Conservation (phyloP, 768 basidiomycete species). For the Paxillus involutus region DNA sequence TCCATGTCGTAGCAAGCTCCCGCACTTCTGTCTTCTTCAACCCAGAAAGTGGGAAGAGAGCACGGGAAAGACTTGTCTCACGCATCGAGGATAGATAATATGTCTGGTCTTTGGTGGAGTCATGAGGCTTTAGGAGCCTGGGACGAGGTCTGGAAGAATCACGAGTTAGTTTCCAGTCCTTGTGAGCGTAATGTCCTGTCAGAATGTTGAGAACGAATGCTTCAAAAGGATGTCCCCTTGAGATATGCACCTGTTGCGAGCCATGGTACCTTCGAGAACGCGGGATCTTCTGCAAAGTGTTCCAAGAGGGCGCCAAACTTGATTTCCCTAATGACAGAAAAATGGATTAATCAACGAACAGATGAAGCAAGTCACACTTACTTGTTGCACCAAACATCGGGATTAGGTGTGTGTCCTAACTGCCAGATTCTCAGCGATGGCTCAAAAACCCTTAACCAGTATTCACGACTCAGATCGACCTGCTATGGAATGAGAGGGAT, state of each 20-base stretch:
- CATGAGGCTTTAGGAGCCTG: conserved; percentile 51
- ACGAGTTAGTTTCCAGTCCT: conserved; percentile 44
- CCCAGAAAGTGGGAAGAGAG: conserved; percentile 76
- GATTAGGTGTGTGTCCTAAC: conserved; percentile 82
- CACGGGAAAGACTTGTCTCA: conserved; percentile 60
- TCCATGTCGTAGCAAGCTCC: conserved; percentile 59
- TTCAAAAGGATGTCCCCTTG: background rate
- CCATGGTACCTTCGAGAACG: conserved; percentile 47
- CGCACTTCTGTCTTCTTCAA: conserved; percentile 73
- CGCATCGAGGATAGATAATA: conserved; percentile 85
- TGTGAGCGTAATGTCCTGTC: conserved; percentile 84
- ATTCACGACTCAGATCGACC: conserved; percentile 88
- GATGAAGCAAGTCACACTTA: conserved; percentile 25
- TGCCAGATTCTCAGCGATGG: conserved; percentile 81
- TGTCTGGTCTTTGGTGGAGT: conserved; percentile 82
- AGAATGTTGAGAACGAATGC: background rate
- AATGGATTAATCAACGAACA: background rate
- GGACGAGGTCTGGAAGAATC: conserved; percentile 36
- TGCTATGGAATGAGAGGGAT: conserved; percentile 27
- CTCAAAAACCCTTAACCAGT: conserved; percentile 91
- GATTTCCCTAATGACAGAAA: conserved; percentile 61
- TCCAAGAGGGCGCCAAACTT: conserved; percentile 88
- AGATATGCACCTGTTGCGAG: conserved; percentile 72
- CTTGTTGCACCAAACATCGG: conserved; percentile 92
- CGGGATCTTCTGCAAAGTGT: conserved; percentile 41